phyloP scores from a whole-genome alignment of 2,329 filamentous ascomycete species.

The Cladophialophora chaetospira region DNA sequence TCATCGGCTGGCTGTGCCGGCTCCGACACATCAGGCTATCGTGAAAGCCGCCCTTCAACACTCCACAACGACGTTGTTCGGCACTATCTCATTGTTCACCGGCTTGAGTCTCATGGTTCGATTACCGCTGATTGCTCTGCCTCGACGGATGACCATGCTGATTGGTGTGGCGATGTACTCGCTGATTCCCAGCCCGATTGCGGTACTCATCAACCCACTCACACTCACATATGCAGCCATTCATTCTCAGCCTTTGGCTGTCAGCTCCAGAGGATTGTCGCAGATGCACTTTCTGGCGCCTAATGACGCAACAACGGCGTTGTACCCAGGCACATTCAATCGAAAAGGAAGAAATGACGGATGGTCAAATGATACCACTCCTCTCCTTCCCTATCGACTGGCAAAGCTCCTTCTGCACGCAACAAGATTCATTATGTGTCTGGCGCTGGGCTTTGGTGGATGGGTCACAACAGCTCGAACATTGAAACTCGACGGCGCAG shows the following conservation, averaged over 20 bases:
- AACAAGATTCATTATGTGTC: conserved; percentile 86
- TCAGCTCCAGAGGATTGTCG: conserved; percentile 75
- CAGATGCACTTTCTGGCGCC: conserved; percentile 80
- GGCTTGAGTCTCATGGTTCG: conserved; percentile 78
- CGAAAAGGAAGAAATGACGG: conserved; percentile 27
- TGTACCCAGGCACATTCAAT: conserved; percentile 45
- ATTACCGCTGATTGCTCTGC: conserved; percentile 81
- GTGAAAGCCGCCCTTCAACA: conserved; percentile 81
- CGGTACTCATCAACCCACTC: conserved; percentile 84
- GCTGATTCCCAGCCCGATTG: conserved; percentile 80
- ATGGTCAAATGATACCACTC: conserved; percentile 43
- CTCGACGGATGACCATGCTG: conserved; percentile 69
- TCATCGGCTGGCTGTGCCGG: conserved; percentile 79
- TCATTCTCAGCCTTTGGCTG: conserved; percentile 78
- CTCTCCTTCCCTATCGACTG: conserved; percentile 82
- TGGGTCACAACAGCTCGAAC: conserved; percentile 92
- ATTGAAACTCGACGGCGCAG: conserved; percentile 62
- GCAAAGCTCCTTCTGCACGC: conserved; percentile 90
- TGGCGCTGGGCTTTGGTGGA: conserved; percentile 87
- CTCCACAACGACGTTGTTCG: conserved; percentile 82
- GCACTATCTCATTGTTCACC: conserved; percentile 86
- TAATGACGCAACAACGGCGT: conserved; percentile 70
- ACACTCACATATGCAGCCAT: conserved; percentile 92
- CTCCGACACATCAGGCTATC: conserved; percentile 75
- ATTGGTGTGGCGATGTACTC: conserved; percentile 73